These are phyloP conservation scores for Nepenthes mirabilis DNA, from an alignment of 148 eudicot species.

Conservation along the genomic window DNA sequence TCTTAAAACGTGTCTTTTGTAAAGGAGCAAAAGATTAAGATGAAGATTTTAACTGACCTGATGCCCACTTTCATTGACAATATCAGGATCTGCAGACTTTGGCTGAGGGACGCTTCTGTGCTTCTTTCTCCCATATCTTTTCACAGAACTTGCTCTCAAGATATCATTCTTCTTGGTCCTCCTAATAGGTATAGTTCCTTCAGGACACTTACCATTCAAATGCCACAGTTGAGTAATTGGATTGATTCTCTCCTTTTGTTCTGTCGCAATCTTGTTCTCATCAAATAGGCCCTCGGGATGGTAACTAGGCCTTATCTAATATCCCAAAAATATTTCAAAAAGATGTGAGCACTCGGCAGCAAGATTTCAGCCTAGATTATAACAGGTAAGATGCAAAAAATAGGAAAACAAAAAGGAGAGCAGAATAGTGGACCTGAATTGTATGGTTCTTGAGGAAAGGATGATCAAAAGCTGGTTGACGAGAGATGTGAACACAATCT, in stretches of 20 bases:
- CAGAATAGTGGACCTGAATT: slow-evolving; percentile 43
- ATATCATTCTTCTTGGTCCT: slow-evolving; percentile 78
- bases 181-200: slow-evolving; percentile 73
- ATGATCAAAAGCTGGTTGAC: slow-evolving; percentile 89
- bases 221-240: slow-evolving; percentile 76
- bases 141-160: slow-evolving; percentile 77
- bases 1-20: too few species aligned
- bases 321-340: neutral
- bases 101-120: slow-evolving; percentile 55
- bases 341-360: too few species aligned
- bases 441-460: slow-evolving; percentile 91
- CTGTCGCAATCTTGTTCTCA: slow-evolving; percentile 32
- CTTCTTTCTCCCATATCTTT: slow-evolving; percentile 85
- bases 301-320: slow-evolving; percentile 68
- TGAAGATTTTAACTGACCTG: slow-evolving; percentile 35
- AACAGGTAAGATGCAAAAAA: neutral
- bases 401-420: neutral
- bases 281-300: slow-evolving; percentile 77
- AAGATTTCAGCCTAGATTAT: too few species aligned
- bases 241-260: slow-evolving; percentile 15
- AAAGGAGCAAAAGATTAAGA: neutral
- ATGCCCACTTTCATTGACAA: slow-evolving; percentile 82
- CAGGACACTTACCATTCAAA: slow-evolving; percentile 56
- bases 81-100: slow-evolving; percentile 90
- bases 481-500: slow-evolving; percentile 74